phyloP scores from a whole-genome alignment of 768 basidiomycete genomes.

The Leccinum pellstonianum region DNA sequence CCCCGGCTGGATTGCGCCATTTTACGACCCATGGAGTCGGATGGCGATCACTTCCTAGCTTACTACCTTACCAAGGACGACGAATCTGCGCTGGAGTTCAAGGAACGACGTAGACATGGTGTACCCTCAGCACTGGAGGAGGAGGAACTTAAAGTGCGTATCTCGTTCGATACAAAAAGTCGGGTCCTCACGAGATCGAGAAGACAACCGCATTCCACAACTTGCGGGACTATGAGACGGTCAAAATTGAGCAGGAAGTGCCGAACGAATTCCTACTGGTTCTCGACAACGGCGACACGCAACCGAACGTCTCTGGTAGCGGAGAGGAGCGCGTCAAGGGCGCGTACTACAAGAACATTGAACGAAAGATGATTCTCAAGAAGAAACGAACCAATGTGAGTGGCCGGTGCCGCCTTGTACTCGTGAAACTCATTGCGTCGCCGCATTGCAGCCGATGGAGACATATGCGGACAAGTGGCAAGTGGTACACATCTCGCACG shows the following conservation, averaged over 20 bases:
- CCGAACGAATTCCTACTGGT: slow-evolving; percentile 82
- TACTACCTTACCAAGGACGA: slow-evolving; percentile 82
- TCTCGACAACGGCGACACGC: slow-evolving; percentile 57
- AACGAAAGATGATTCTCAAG: slow-evolving; percentile 84
- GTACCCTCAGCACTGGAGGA: slow-evolving; percentile 47
- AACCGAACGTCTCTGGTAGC: slow-evolving; percentile 35
- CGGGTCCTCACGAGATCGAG: not conserved
- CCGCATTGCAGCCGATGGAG: slow-evolving; percentile 55
- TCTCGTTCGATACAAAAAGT: not conserved
- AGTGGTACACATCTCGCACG: slow-evolving; percentile 69
- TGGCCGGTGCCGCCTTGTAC: slow-evolving; percentile 10
- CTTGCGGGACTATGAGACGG: slow-evolving; percentile 82
- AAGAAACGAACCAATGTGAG: slow-evolving; percentile 79
- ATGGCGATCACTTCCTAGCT: slow-evolving; percentile 84
- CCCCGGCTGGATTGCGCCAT: slow-evolving; percentile 84
- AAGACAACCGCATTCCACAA: slow-evolving; percentile 73
- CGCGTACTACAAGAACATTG: slow-evolving; percentile 88
- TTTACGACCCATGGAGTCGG: slow-evolving; percentile 82
- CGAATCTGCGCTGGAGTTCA: slow-evolving; percentile 64
- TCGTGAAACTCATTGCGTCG: not conserved
- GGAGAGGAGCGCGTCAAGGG: slow-evolving; percentile 51
- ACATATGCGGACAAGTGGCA: slow-evolving; percentile 82
- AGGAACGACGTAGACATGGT: slow-evolving; percentile 48
- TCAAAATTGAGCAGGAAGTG: slow-evolving; percentile 84
- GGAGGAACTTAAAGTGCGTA: slow-evolving; percentile 55